Conservation (phyloP, 768 basidiomycete genomes). For the Lactifluus subvellereus region DNA sequence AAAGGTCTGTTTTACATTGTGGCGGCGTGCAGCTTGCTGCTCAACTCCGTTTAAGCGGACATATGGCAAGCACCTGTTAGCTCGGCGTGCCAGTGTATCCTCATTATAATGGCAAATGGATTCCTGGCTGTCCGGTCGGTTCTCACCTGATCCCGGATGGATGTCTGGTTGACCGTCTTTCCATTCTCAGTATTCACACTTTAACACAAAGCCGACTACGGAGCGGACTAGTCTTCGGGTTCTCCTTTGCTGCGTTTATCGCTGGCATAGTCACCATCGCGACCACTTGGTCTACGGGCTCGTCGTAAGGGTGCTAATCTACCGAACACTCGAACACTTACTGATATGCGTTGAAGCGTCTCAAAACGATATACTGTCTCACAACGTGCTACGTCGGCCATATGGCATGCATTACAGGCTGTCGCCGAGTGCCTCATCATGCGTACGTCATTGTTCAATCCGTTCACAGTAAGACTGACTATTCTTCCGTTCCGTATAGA, state of each 20-base stretch:
- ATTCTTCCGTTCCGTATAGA: not conserved
- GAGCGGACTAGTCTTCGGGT: not conserved
- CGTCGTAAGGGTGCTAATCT: not conserved
- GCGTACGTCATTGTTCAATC: not conserved
- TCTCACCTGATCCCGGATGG: not conserved
- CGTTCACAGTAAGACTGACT: not conserved
- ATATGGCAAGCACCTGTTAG: not conserved
- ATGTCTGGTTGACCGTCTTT: not conserved
- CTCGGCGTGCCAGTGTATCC: not conserved
- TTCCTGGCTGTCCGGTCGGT: conserved; percentile 2
- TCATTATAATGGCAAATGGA: not conserved
- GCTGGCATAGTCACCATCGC: not conserved
- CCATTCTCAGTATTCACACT: not conserved
- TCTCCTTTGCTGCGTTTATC: not conserved
- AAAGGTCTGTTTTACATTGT: not conserved
- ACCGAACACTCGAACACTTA: not conserved
- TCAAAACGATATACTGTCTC: not conserved
- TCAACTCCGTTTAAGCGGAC: not conserved
- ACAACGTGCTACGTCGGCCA: not conserved
- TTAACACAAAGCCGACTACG: not conserved
- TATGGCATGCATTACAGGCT: not conserved
- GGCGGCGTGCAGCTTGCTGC: not conserved
- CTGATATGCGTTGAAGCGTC: not conserved
- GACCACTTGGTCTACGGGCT: not conserved
- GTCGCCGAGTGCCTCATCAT: conserved; percentile 1